phyloP scores from a whole-genome alignment of 192 early-diverging fungal genomes.

The Geranomyces variabilis region DNA sequence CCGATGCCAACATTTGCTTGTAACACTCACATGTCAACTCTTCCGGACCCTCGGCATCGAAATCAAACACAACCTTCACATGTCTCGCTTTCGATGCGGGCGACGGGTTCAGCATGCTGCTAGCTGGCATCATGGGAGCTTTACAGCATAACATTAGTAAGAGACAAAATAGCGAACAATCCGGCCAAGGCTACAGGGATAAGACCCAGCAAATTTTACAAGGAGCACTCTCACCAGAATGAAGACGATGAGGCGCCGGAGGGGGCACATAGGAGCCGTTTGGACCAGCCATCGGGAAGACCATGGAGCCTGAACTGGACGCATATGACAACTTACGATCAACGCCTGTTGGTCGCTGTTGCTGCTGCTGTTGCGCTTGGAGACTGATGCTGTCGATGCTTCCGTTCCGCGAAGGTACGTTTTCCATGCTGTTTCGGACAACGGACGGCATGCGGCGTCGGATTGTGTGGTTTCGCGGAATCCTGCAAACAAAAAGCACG shows the following conservation, averaged over 20 bases:
- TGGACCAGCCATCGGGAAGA: slow-evolving; percentile 30
- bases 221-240: slow-evolving; percentile 15
- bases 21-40: slow-evolving; percentile 68
- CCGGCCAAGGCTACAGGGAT: no score
- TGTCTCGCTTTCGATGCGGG: slow-evolving; percentile 47
- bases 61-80: slow-evolving; percentile 76
- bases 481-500: neutral
- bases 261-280: slow-evolving; percentile 29
- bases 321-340: slow-evolving; percentile 37
- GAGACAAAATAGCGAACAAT: neutral
- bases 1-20: neutral
- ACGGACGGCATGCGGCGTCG: neutral
- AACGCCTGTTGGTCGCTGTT: neutral
- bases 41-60: slow-evolving; percentile 75
- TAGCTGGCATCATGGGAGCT: neutral
- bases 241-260: slow-evolving; percentile 9
- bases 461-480: slow-evolving; percentile 10
- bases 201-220: no score
- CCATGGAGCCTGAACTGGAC: slow-evolving; percentile 34
- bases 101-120: slow-evolving; percentile 4
- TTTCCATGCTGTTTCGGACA: neutral
- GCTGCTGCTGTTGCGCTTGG: neutral
- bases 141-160: neutral
- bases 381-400: slow-evolving; percentile 14
- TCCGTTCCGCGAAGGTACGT: slow-evolving; percentile 12